Evolutionary conservation across 108 stramenopile genomes (phyloP), one percentile per base, ranked within the genome.

Genomic region (Poteriospumella lacustris): DNA sequence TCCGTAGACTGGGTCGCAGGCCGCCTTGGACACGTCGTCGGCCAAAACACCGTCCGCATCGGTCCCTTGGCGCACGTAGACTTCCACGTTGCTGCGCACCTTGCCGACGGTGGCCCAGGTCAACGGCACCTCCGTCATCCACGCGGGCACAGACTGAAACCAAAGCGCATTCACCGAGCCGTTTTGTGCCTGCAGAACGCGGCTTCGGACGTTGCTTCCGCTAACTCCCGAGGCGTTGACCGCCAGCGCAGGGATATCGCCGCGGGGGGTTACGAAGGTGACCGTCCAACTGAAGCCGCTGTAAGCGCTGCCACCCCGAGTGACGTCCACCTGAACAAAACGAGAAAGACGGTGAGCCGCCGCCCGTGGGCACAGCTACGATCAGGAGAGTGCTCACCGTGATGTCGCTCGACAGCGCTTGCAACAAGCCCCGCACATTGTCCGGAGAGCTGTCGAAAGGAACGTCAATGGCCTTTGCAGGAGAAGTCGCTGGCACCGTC

Each of bases 41-140:
- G 19, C 36, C 28, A 19, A n/a, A n/a, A n/a, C n/a, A n/a, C n/a
- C n/a, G n/a, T n/a, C n/a, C n/a, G n/a, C n/a, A n/a, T n/a, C n/a
- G n/a, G n/a, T n/a, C n/a, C n/a, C n/a, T n/a, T n/a, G 12, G 28
- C 36, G 19, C 28, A 36, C 38, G 24, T 68, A 68, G 19, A 68
- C 64, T 68, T 68, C 64, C 19, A 68, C 64, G 24, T 68, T 68
- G 24, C 64, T 68, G 19, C 24, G 28, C 19, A 68, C 64, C 15
- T 39, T 68, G 34, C 36, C 36, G 19, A 19, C 28, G 24, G 64
- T 68, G 19, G 64, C 64, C n/a, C n/a, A n/a, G 38, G 12, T 40
- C 24, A 68, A 36, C 19, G 64, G 64, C 40, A 68, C 64, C 24
- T 68, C 64, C 15, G 64, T 68, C 19, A 68, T 36, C 28, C 36